Evolutionary conservation across 2,329 filamentous ascomycete genomes (phyloP), one percentile per base, ranked within the genome.

Genomic region (Xylariales sp.): DNA sequence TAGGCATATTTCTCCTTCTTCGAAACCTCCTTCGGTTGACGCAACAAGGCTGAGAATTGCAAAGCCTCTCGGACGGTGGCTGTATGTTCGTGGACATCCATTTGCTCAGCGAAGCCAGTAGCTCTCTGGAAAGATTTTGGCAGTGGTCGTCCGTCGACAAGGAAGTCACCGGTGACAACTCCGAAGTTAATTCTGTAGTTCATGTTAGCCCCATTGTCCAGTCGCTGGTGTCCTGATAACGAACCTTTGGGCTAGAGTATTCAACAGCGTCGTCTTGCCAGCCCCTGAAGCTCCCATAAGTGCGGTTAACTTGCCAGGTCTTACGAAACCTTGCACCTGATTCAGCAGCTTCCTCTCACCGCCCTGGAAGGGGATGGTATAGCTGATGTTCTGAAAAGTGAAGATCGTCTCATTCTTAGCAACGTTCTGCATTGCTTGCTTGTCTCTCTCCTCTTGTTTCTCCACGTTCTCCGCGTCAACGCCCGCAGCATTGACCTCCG

Each of bases 281-380:
- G 55, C 54, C 9, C 55, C 55, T 4, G 70, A 72, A 16, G 70
- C 68, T 25, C 71, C 84, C 86, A 91, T 91, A 1, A 90, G 71
- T 7, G 86, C 87, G 8, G 86, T 90, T 37, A 90, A 64, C 39
- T 84, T 89, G 22, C 87, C 87, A 1, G 88, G 87, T 46, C 87
- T 85, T 31, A 93, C 86, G 71, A 83, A 91, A n/a, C 87, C 87
- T 52, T 90, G 82, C 1, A 91, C 82, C 46, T 88, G 74, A 45
- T 89, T 78, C 15, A 93, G 66, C 40, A 93, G 75, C 36, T 80
- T 77, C 15, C 84, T 74, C n/a, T 75, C 64, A 38, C 86, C 78
- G 3, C 72, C 71, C 54, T 88, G 86, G 46, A 62, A 64, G 9
- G 68, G 68, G 2, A 73, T 70, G 0, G 62, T 70, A 46, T 76